These are phyloP conservation scores for Colletotrichum graminicola DNA, from an alignment of 2,329 filamentous ascomycete species.

Conservation along the genomic window DNA sequence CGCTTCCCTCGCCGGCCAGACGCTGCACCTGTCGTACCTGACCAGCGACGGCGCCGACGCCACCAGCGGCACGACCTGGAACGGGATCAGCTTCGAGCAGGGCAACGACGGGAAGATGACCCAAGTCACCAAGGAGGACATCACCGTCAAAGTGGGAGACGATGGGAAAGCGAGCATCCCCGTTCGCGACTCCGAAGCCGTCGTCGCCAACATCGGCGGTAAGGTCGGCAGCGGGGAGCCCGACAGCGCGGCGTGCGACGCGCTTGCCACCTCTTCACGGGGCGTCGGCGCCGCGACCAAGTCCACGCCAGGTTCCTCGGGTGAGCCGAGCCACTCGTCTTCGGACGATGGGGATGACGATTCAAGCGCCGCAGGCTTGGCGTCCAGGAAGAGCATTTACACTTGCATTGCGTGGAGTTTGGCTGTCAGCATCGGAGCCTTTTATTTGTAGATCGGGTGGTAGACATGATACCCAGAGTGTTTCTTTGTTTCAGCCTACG, in stretches of 20 bases:
- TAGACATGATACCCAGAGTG: constrained; percentile 33
- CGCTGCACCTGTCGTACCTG: constrained; percentile 32
- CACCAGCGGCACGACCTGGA: constrained; percentile 34
- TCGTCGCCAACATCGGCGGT: constrained; percentile 31
- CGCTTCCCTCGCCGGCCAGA: constrained; percentile 29
- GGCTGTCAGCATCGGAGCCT: constrained; percentile 25
- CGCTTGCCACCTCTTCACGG: constrained; percentile 15
- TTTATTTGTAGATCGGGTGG: constrained; percentile 22
- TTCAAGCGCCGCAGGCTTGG: constrained; percentile 15
- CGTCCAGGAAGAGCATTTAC: constrained; percentile 1
- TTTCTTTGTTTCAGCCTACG: constrained; percentile 8
- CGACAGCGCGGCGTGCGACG: constrained; percentile 30
- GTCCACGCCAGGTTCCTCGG: constrained; percentile 30
- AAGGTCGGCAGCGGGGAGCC: constrained; percentile 28
- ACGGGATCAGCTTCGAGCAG: constrained; percentile 38
- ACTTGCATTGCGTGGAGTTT: constrained; percentile 41
- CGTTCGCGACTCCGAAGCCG: constrained; percentile 32
- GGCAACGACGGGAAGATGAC: constrained; percentile 23
- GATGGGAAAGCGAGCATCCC: constrained; percentile 35
- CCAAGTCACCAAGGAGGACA: constrained; percentile 25
- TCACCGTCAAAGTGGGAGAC: constrained; percentile 17
- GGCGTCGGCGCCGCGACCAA: constrained; percentile 29
- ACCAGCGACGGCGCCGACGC: constrained; percentile 38
- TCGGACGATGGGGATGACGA: constrained; percentile 17
- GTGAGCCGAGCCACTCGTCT: constrained; percentile 27